Conservation (phyloP, 2,329 filamentous ascomycete genomes). For the Teratosphaeria pseudoeucalypti region DNA sequence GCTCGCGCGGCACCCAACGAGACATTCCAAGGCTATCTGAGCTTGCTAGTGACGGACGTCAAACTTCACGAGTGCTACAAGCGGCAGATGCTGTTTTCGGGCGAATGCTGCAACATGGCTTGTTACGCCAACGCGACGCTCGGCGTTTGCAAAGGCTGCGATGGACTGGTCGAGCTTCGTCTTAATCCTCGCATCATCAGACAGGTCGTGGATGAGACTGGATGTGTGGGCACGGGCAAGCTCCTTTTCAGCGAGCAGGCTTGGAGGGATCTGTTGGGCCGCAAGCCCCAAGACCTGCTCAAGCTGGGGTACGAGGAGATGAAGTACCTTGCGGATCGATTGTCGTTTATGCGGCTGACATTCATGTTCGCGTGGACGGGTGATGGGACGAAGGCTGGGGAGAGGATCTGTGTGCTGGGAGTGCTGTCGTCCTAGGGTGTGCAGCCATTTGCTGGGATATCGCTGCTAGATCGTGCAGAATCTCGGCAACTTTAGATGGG, state of each 20-base stretch:
- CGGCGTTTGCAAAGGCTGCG: conserved; percentile 33
- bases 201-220: conserved; percentile 46
- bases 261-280: conserved; percentile 42
- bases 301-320: conserved; percentile 29
- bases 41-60: conserved; percentile 33
- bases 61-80: conserved; percentile 31
- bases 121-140: conserved; percentile 42
- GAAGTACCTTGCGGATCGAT: conserved; percentile 40
- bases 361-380: conserved; percentile 46
- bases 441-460: neutral
- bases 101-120: conserved; percentile 43
- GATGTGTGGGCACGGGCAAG: conserved; percentile 40
- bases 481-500: neutral
- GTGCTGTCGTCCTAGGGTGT: conserved; percentile 12
- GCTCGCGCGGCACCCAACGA: conserved; percentile 26
- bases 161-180: conserved; percentile 24
- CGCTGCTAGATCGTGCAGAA: neutral
- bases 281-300: conserved; percentile 36
- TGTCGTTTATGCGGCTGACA: conserved; percentile 43
- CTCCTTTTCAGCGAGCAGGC: conserved; percentile 44
- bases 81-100: conserved; percentile 36
- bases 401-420: conserved; percentile 29
- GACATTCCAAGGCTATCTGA: conserved; percentile 35
- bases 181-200: conserved; percentile 37
- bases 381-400: conserved; percentile 21